Evolutionary conservation across 2,329 filamentous ascomycete species (phyloP), one percentile per base, ranked within the genome.

Genomic region (Huntiella decipiens): DNA sequence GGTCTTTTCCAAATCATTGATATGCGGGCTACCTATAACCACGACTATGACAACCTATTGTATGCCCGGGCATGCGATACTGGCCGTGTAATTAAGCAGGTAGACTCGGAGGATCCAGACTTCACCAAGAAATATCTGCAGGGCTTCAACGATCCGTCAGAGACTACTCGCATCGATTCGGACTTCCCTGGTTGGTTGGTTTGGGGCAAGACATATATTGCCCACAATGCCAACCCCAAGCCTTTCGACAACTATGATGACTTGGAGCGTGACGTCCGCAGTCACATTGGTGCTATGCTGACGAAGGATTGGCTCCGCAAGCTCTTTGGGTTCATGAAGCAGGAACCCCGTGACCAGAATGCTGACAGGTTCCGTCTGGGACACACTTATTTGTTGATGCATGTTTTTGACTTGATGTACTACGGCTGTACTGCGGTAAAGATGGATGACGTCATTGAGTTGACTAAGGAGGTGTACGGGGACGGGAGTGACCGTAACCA

Each of bases 401-500:
- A 93, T 57, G 75, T 85, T 0, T 92, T 98, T 55, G 86, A 95
- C 54, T 68, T 98, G 22, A 81, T 95, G 66, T 76, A 92, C 54
- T 78, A 82, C 55, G 84, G 77, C 1, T 65, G 83, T 44, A 86
- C 91, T 0, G 66, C 68, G 11, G 80, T 81, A 17, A 92, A 77
- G 0, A 83, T 95, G 54, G 77, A 88, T 4, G 91, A 98, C 46
- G 78, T 98, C 59, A 81, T 88, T 57, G 79, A 87, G 54, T 68
- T 95, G 50, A 75, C 82, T 4, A 66, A 73, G 49, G 73, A 75
- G 2, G 77, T 92, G 0, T 96, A 85, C 56, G 88, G 79, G 11
- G 88, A 98, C 59, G 91, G 92, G 7, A 91, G 79, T 55, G 91
- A 98, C 59, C 95, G 95, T 62, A 91, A 98, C 60, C 88, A 98